Evolutionary conservation across 768 basidiomycete species (phyloP).

Genomic region (Russula emetica): DNA sequence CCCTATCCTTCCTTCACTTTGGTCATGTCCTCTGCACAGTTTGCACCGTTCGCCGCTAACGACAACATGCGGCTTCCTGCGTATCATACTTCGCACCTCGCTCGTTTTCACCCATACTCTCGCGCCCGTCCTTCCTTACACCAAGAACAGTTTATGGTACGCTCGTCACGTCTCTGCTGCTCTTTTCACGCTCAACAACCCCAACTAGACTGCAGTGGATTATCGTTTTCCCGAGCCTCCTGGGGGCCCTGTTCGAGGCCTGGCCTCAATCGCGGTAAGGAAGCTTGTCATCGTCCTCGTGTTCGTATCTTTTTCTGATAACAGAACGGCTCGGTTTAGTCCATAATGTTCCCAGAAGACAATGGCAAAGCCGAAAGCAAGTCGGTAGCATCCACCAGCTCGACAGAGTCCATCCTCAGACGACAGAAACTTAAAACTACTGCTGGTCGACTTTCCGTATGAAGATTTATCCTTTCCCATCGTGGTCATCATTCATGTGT

Average conservation of each 20-base stretch:
- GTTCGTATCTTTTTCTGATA: not conserved
- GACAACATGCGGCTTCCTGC: slow-evolving; percentile 19
- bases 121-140: slow-evolving; percentile 3
- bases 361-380: slow-evolving; percentile 5
- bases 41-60: slow-evolving; percentile 1
- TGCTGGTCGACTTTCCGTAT: slow-evolving; percentile 19
- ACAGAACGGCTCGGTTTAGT: slow-evolving; percentile 3
- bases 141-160: slow-evolving; percentile 2
- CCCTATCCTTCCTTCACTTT: slow-evolving; percentile 22
- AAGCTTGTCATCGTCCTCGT: not conserved
- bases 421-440: slow-evolving; percentile 20
- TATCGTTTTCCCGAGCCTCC: slow-evolving; percentile 10
- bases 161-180: not conserved
- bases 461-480: not conserved
- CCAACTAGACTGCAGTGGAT: slow-evolving; percentile 13
- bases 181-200: not conserved
- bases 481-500: not conserved
- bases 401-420: slow-evolving; percentile 13
- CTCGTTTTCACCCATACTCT: slow-evolving; percentile 24
- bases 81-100: slow-evolving; percentile 16
- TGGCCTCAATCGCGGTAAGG: slow-evolving; percentile 10
- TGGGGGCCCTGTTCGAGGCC: not conserved
- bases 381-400: slow-evolving; percentile 13
- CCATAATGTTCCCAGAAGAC: slow-evolving; percentile 6
- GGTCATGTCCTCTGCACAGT: slow-evolving; percentile 17